Base-by-base conservation (phyloP, 208 protist species). In the Jaenimonas drosophilae region DNA sequence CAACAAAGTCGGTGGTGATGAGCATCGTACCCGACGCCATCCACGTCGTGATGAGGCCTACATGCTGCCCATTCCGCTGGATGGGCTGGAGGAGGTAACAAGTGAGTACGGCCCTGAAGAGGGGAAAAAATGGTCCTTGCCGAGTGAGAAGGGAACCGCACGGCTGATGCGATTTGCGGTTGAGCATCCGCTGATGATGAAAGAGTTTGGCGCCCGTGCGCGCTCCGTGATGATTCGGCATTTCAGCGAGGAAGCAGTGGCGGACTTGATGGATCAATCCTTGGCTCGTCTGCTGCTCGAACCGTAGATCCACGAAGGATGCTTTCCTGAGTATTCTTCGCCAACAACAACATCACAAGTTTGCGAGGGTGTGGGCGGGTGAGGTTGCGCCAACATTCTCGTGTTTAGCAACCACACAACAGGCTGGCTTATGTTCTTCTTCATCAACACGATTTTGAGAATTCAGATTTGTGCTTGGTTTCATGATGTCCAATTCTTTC, bases 31-130 rank as follows among this genome's bases (percentile, higher is more conserved):
- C 37, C 14, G 31, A 34, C 11, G 14, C 31, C 9, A 14, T 34
- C 14, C 9, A 37, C 32, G 45, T 4, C 41, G 38, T 1, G 64
- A 67, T 37, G 57, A 54, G 20, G 61, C 54, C 29, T 82, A 77
- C 37, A 53, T 31, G 20, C n/a, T n/a, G n/a, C n/a, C n/a, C n/a
- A 82, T 82, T 21, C 54, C 67, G 3, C n/a, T 77, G 23, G 66
- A 77, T 38, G 63, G 65, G 24, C 40, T 78, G 1, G 61, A 67
- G 32, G 65, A 79, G 49, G 41, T 70, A n/a, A 21, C 16, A 11
- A 24, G n/a, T 4, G 4, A 11, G 41, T 47, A 47, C 41, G 41
- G 41, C 9, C 12, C 12, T 24, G 11, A 20, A 5, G n/a, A 11
- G 7, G 41, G 41, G 21, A 23, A 7, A 4, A 23, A 30, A 11